A percentile compares a stretch with the other conserved stretches of the same genome.
phyloP scores from a whole-genome alignment of 164 flowering plant species.

The Nymphaea thermarum region DNA sequence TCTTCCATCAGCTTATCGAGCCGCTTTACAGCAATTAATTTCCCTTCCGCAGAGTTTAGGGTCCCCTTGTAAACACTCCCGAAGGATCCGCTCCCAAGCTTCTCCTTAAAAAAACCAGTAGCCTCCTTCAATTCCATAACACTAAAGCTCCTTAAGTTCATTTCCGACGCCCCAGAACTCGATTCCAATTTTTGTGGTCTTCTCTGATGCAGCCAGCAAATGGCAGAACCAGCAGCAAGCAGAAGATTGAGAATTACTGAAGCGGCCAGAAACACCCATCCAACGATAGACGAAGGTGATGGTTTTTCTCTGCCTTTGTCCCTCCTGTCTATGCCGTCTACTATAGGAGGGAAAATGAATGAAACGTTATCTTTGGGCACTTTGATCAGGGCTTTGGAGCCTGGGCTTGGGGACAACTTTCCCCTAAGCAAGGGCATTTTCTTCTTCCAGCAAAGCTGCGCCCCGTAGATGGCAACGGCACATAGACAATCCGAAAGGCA shows the following conservation, averaged over 20 bases:
- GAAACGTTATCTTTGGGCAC: constrained; percentile 1
- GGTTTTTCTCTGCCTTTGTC: not conserved
- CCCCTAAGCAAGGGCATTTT: constrained; percentile 14
- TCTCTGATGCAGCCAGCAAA: constrained; percentile 3
- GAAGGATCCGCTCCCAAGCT: constrained; percentile 17
- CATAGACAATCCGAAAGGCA: constrained; percentile 12
- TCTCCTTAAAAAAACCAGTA: constrained; percentile 15
- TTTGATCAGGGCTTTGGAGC: constrained; percentile 10
- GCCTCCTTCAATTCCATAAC: constrained; percentile 17
- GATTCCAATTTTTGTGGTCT: not conserved
- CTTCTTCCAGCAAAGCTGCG: constrained; percentile 7
- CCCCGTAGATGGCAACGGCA: constrained; percentile 9
- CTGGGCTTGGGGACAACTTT: constrained; percentile 6
- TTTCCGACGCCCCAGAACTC: not conserved
- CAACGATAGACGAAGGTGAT: not conserved
- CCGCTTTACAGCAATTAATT: constrained; percentile 16
- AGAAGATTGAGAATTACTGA: not conserved
- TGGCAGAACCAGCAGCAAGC: constrained; percentile 10
- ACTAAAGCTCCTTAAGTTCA: constrained; percentile 14
- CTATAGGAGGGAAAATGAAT: not conserved
- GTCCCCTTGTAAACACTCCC: constrained; percentile 20
- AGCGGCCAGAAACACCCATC: not conserved
- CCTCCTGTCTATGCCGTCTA: too few species aligned
- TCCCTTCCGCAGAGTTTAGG: constrained; percentile 6
- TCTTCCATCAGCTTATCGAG: constrained; percentile 14